A percentile compares a stretch with the other conserved stretches of the same genome.
Evolutionary conservation across 1,284 basidiomycete genomes (phyloP).

Genomic region (Sanguinoderma infundibulare): DNA sequence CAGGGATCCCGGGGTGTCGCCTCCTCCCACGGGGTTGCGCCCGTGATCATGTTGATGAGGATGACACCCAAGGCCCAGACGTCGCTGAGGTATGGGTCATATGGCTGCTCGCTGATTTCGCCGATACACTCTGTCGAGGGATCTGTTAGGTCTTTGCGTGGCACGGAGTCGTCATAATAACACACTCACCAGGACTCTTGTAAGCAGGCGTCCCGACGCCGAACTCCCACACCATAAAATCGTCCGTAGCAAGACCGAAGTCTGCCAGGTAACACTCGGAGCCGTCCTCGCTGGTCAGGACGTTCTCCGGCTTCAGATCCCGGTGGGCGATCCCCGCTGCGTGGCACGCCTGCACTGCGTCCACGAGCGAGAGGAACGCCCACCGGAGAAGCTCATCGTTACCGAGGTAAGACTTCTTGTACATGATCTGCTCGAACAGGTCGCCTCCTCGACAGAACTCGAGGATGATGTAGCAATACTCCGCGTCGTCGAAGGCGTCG

Average conservation of each 20-base stretch:
- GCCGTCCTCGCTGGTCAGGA: conserved; percentile 56
- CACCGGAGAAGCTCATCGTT: conserved; percentile 53
- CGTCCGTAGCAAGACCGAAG: conserved; percentile 69
- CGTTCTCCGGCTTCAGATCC: conserved; percentile 79
- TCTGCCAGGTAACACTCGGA: conserved; percentile 60
- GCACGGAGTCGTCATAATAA: neutral
- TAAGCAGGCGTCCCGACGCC: conserved; percentile 58
- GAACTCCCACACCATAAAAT: conserved; percentile 53
- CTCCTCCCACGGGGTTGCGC: conserved; percentile 84
- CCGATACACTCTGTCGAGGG: neutral
- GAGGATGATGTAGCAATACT: conserved; percentile 68
- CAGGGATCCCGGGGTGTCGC: conserved; percentile 74
- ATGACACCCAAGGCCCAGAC: conserved; percentile 77
- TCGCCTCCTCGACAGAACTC: conserved; percentile 69
- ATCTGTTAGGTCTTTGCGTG: neutral
- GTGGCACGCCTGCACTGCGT: conserved; percentile 68
- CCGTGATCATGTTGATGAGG: conserved; percentile 77
- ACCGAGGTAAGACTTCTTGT: conserved; percentile 49
- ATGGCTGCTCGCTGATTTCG: neutral
- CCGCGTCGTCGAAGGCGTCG: too few species aligned
- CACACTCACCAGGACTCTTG: conserved; percentile 55
- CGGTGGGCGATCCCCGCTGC: conserved; percentile 64
- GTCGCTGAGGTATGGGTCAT: conserved; percentile 65
- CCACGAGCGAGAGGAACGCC: conserved; percentile 65
- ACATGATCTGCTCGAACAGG: conserved; percentile 64